Evolutionary conservation across 139 green algal species (phyloP).

Genomic region (Trebouxia sp.): DNA sequence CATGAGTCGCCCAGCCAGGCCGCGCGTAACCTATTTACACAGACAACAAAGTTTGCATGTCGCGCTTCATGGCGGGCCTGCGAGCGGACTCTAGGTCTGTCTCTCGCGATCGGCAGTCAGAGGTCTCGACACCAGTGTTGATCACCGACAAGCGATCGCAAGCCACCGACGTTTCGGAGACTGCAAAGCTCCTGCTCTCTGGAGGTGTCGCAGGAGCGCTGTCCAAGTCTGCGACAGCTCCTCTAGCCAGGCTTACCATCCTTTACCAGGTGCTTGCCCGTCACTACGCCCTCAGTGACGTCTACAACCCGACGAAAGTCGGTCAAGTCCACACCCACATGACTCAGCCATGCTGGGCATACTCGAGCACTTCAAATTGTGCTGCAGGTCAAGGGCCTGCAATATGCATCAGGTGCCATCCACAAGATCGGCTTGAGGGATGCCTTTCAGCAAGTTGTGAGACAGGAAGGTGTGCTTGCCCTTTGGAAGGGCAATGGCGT

Average conservation of each 20-base stretch:
- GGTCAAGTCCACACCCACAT: background rate
- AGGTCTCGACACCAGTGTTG: background rate
- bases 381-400: slow-evolving; percentile 33
- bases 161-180: slow-evolving; percentile 1
- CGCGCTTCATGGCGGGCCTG: background rate
- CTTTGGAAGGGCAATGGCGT: slow-evolving; percentile 94
- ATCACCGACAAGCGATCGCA: background rate
- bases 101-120: background rate
- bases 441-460: slow-evolving; percentile 59
- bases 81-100: background rate
- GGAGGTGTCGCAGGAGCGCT: slow-evolving; percentile 90
- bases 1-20: background rate
- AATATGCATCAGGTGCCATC: background rate
- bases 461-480: slow-evolving; percentile 72
- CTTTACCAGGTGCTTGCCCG: slow-evolving; percentile 84
- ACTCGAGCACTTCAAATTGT: background rate
- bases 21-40: background rate
- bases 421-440: slow-evolving; percentile 27
- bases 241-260: slow-evolving; percentile 92
- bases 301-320: too few relatives aligned
- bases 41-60: background rate
- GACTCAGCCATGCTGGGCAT: background rate
- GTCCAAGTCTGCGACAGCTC: slow-evolving; percentile 87
- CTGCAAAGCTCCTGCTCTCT: slow-evolving; percentile 66
- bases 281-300: background rate